Percentiles rank a stretch among this genome's conserved stretches.
Conservation (phyloP, 495 filamentous ascomycete genomes). For the Recurvomyces mirabilis region DNA sequence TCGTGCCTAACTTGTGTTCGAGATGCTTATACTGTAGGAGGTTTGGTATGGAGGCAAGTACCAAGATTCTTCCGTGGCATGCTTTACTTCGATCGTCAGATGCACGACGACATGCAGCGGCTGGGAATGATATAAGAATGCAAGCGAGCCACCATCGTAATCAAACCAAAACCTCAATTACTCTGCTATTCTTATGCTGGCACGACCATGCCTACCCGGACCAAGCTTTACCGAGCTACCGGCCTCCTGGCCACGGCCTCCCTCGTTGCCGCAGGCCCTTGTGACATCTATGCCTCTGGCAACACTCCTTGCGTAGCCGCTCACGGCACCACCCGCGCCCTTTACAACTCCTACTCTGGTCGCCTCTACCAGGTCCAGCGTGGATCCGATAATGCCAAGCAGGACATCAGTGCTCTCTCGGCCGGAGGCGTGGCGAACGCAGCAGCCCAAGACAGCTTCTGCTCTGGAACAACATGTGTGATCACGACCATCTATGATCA, state of each 20-base stretch:
- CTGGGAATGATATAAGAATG: too few species aligned
- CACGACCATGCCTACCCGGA: too few species aligned
- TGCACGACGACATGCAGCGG: too few species aligned
- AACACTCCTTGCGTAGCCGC: conserved; percentile 46
- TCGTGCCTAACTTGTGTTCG: too few species aligned
- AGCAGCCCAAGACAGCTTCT: conserved; percentile 46
- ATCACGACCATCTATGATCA: conserved; percentile 52
- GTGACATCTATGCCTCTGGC: conserved; percentile 44
- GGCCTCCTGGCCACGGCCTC: conserved; percentile 24
- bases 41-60: too few species aligned
- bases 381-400: conserved; percentile 38
- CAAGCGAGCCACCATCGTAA: too few species aligned
- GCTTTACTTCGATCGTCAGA: too few species aligned
- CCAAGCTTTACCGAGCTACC: too few species aligned
- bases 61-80: too few species aligned
- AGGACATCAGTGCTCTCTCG: conserved; percentile 37
- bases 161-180: too few species aligned
- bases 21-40: too few species aligned
- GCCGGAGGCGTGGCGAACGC: conserved; percentile 48
- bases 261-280: conserved; percentile 41
- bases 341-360: conserved; percentile 43
- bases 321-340: conserved; percentile 47
- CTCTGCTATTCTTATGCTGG: too few species aligned
- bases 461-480: conserved; percentile 44
- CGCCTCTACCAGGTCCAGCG: conserved; percentile 47